phyloP scores from a whole-genome alignment of 768 basidiomycete species.

The Suillus placidus region DNA sequence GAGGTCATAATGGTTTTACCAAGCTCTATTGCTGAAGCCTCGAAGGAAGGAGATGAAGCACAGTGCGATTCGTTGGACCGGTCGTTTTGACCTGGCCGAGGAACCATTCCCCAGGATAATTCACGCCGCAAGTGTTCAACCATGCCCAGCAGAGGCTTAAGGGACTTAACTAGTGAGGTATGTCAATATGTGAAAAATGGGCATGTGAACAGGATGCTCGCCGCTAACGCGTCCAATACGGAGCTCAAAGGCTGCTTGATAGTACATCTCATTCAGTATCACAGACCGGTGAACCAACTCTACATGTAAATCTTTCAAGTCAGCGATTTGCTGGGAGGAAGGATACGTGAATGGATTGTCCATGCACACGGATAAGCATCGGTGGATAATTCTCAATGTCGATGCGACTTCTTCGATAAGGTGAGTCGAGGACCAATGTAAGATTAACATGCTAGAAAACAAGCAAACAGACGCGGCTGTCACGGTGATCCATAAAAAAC shows the following conservation, averaged over 20 bases:
- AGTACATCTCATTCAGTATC: constrained; percentile 43
- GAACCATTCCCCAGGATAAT: constrained; percentile 45
- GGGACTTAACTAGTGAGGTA: constrained; percentile 38
- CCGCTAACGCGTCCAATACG: constrained; percentile 47
- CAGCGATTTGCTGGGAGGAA: constrained; percentile 17
- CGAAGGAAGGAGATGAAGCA: constrained; percentile 24
- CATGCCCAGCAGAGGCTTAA: constrained; percentile 45
- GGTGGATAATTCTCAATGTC: constrained; percentile 37
- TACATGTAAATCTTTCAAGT: constrained; percentile 21
- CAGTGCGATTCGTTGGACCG: neutral
- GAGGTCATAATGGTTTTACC: constrained; percentile 38
- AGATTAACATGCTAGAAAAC: constrained; percentile 38
- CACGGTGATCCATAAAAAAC: constrained; percentile 46
- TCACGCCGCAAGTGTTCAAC: constrained; percentile 50
- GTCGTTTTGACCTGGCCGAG: neutral
- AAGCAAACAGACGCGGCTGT: constrained; percentile 42
- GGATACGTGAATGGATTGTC: constrained; percentile 25
- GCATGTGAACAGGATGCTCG: constrained; percentile 22
- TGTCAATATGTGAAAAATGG: neutral
- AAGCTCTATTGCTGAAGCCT: constrained; percentile 35
- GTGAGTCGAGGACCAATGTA: constrained; percentile 46
- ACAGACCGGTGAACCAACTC: constrained; percentile 40
- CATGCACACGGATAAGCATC: constrained; percentile 37
- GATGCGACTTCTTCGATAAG: constrained; percentile 43
- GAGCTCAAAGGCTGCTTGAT: constrained; percentile 49